phyloP scores from a whole-genome alignment of 2,329 filamentous ascomycete genomes.

The Ophiognomonia clavigignenti-juglandacearum region DNA sequence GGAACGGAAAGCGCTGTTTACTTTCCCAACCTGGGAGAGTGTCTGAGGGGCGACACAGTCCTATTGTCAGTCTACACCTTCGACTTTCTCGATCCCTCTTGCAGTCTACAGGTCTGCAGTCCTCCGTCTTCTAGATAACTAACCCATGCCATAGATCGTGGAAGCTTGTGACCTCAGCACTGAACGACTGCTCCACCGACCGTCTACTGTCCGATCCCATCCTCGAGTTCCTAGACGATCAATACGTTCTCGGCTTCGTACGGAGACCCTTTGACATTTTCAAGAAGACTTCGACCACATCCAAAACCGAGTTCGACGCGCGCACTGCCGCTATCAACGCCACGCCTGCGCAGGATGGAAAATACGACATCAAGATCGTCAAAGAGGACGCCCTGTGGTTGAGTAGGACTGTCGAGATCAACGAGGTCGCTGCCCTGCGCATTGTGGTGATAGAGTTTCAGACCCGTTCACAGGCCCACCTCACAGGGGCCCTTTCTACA shows the following conservation, averaged over 20 bases:
- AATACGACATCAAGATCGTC: conserved; percentile 71
- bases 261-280: conserved; percentile 67
- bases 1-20: conserved; percentile 65
- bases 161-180: conserved; percentile 53
- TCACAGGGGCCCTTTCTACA: conserved; percentile 67
- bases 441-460: conserved; percentile 82
- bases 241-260: conserved; percentile 63
- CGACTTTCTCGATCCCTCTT: no score
- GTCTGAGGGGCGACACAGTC: conserved; percentile 73
- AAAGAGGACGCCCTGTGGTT: conserved; percentile 86
- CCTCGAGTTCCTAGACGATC: conserved; percentile 65
- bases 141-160: conserved; percentile 46
- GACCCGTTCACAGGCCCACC: conserved; percentile 65
- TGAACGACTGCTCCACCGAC: conserved; percentile 52
- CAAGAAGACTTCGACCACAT: conserved; percentile 52
- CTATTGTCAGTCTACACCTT: conserved; percentile 61
- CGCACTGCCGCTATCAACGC: conserved; percentile 85
- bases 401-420: conserved; percentile 70
- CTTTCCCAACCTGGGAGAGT: conserved; percentile 80
- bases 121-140: no score
- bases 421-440: conserved; percentile 77
- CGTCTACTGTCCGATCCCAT: conserved; percentile 50
- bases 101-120: no score
- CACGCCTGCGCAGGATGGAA: conserved; percentile 59
- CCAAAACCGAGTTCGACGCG: conserved; percentile 68